Base-by-base conservation (phyloP, 768 basidiomycete genomes). In the Pseudohyphozyma bogoriensis region DNA sequence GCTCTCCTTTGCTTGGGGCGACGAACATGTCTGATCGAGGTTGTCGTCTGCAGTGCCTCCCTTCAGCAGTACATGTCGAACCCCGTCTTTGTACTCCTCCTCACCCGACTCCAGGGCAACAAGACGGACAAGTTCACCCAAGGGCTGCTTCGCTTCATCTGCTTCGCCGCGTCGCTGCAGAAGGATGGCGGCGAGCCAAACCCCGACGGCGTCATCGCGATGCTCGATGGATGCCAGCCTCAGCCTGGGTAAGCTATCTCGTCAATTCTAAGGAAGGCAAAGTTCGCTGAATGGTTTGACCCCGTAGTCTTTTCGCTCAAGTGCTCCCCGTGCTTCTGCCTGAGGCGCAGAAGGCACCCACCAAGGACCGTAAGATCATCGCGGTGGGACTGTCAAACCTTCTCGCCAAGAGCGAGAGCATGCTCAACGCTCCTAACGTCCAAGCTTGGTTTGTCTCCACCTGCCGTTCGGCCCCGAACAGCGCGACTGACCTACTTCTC, bases 61-160 rank as follows among this genome's bases (percentile, higher is more conserved):
- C 78, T 93, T 68, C 80, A 80, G 56, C 82, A 80, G 40, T 90
- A 86, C 75, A 79, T 89, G 73, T 84, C 83, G 63, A 82, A 82
- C 12, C 75, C 87, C 26, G 68, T 79, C 56, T 78, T 92, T 74
- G 84, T 84, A 32, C 71, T 77, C n/a, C 77, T 96, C 12, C 77
- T 96, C 36, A 92, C 83, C 4, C 80, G 92, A 50, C 79, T 97
- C 77, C 90, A 92, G 68, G 44, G 24, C 26, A 87, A 81, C 76
- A 90, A 90, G 74, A 93, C 91, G 24, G 85, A 91, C 66, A 86
- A 83, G 72, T 96, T 85, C 72, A 82, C 83, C 11, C 87, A 89
- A 72, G 79, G 83, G 51, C 86, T 96, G 71, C 79, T 86, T 7
- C 78, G 81, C 68, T 93, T 93, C 75, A 71, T 92, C 63, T 75